Evolutionary conservation across 2,329 filamentous ascomycete species (phyloP), one percentile per base, ranked within the genome.

Genomic region (Diplocarpon mali): DNA sequence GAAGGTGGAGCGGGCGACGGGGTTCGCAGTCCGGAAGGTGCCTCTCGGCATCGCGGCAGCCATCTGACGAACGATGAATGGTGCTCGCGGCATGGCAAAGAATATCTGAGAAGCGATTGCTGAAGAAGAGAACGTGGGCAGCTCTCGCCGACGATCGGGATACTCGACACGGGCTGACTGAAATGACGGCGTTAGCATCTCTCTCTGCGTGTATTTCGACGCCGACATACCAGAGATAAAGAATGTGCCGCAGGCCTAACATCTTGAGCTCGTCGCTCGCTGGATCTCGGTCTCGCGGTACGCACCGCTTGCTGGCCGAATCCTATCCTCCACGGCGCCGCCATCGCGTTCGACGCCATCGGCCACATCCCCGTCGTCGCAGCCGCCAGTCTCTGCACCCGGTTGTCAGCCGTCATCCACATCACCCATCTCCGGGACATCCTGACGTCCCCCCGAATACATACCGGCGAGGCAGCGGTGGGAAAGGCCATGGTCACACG

Each of bases 351-450:
- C 38, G 63, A 64, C 53, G 70, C 60, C 20, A 62, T 64, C 35
- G 67, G 65, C 66, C 64, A 68, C 40, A 68, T 48, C 52, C 69
- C 66, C 30, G 66, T 63, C 34, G 64, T 62, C 43, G 60, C 61
- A n/a, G 62, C 60, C 38, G 62, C 59, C 40, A 72, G 59, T 48
- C 66, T 69, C 71, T 77, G 51, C 3, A 35, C 76, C 5, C 47
- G 7, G 30, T 7, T 3, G 15, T 53, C 40, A 51, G 48, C 39
- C 38, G n/a, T 29, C 4, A 34, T 43, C 9, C 32, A 5, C 4
- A 14, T 34, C 11, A 11, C 14, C 10, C 29, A 1, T 3, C 2
- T 30, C 13, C 30, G n/a, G 5, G 10, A 15, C 12, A 34, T 16
- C 20, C 20, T 24, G 20, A 7, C 2, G 40, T 8, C 24, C 31